These are phyloP conservation scores for Candida coquimbonensis DNA, from an alignment of 805 yeast species.

Conservation along the genomic window DNA sequence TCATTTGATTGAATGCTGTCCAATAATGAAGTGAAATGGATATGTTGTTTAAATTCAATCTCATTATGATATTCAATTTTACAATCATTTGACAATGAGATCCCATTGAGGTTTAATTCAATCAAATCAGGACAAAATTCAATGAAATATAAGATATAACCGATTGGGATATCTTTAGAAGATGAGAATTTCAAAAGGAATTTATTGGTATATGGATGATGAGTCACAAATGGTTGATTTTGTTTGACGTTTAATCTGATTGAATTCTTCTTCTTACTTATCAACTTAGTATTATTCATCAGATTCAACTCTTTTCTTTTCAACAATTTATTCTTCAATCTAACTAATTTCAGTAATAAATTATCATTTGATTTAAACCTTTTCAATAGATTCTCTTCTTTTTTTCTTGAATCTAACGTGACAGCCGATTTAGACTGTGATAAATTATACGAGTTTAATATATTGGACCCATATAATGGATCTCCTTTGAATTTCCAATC, in stretches of 20 bases:
- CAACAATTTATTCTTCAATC: conserved; percentile 4
- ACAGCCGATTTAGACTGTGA: conserved; percentile 20
- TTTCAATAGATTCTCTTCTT: conserved; percentile 8
- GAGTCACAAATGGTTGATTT: conserved; percentile 27
- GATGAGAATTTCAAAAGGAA: conserved; percentile 56
- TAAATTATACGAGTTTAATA: conserved; percentile 25
- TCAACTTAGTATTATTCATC: neutral
- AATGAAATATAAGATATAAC: conserved; percentile 62
- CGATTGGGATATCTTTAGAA: conserved; percentile 74
- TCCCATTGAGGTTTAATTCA: conserved; percentile 48
- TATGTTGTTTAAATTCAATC: neutral
- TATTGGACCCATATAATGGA: conserved; percentile 47
- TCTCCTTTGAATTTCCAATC: conserved; percentile 81
- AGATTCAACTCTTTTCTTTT: neutral
- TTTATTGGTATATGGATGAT: conserved; percentile 58
- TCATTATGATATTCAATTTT: conserved; percentile 27
- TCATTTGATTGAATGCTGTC: conserved; percentile 14
- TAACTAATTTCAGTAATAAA: conserved; percentile 4
- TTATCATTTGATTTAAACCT: conserved; percentile 8
- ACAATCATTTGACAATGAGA: conserved; percentile 65
- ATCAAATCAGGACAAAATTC: conserved; percentile 58
- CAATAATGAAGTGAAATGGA: conserved; percentile 15
- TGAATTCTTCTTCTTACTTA: conserved; percentile 5
- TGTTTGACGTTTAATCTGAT: conserved; percentile 8
- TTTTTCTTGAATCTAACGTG: conserved; percentile 16